Evolutionary conservation across 257 asterid genomes (phyloP).

Genomic region (Gentiana macrophylla): DNA sequence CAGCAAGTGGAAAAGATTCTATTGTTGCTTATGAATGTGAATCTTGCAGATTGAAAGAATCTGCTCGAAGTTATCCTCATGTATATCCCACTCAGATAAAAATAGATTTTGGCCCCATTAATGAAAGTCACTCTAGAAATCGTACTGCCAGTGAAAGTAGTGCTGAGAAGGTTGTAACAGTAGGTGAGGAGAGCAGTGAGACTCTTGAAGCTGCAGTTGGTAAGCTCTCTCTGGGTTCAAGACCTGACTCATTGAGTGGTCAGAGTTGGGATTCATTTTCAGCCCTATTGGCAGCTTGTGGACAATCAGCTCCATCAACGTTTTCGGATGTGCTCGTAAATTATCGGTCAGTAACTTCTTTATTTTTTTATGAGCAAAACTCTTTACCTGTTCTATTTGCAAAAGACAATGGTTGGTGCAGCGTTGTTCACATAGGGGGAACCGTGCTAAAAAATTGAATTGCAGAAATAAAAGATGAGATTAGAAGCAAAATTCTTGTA

Average conservation of each 20-base stretch:
- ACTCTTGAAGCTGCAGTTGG: conserved; percentile 52
- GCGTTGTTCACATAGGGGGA: too few relatives aligned
- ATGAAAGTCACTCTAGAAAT: conserved; percentile 24
- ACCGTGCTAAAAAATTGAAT: too few relatives aligned
- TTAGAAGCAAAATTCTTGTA: too few relatives aligned
- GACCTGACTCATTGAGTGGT: conserved; percentile 39
- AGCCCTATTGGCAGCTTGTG: conserved; percentile 82
- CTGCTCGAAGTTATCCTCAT: conserved; percentile 21
- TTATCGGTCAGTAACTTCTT: conserved; percentile 53
- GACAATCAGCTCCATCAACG: conserved; percentile 65
- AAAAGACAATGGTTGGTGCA: too few relatives aligned
- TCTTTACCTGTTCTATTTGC: too few relatives aligned
- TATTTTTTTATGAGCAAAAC: conserved; percentile 3
- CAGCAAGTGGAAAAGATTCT: conserved; percentile 27
- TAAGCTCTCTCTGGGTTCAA: conserved; percentile 62
- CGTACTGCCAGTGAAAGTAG: conserved; percentile 5
- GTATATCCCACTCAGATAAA: conserved; percentile 24
- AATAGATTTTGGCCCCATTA: conserved; percentile 24
- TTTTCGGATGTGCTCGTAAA: conserved; percentile 38
- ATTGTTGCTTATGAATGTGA: not conserved
- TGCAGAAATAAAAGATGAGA: too few relatives aligned
- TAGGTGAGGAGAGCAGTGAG: conserved; percentile 30
- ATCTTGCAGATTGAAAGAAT: conserved; percentile 18
- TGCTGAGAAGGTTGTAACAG: conserved; percentile 6
- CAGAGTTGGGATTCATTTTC: conserved; percentile 54